Evolutionary conservation across 768 basidiomycete species (phyloP).

Genomic region (Lyophyllum decastes): DNA sequence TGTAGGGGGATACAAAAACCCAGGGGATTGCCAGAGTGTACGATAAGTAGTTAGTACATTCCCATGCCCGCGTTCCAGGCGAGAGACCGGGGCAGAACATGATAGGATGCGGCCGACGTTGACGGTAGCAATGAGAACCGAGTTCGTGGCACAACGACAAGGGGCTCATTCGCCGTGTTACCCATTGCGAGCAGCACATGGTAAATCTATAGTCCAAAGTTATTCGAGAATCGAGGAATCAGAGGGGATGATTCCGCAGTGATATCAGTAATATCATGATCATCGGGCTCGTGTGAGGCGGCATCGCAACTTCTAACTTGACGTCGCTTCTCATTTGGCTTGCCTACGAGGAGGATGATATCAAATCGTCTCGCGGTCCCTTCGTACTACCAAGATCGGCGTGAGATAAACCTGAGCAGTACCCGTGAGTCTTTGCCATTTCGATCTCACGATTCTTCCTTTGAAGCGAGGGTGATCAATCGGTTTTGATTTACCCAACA

Average conservation of each 20-base stretch:
- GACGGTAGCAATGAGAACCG: background rate
- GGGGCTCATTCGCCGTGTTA: conserved; percentile 10
- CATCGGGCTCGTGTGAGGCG: background rate
- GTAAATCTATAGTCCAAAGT: background rate
- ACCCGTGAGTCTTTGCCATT: too few species aligned
- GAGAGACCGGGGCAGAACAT: background rate
- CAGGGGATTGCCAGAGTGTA: background rate
- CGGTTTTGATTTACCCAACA: too few species aligned
- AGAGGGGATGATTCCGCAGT: background rate
- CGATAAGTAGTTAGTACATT: background rate
- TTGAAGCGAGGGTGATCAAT: too few species aligned
- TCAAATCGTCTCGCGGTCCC: too few species aligned
- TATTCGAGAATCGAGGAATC: background rate
- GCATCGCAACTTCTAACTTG: background rate
- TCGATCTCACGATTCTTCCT: too few species aligned
- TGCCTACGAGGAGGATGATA: too few species aligned
- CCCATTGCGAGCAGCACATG: conserved; percentile 4
- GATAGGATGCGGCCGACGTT: background rate
- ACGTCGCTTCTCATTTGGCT: too few species aligned
- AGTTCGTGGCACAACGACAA: background rate
- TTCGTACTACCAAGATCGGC: too few species aligned
- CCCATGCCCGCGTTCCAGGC: background rate
- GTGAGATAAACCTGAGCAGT: too few species aligned
- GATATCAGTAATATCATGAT: background rate
- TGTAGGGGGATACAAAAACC: background rate